A percentile compares a stretch with the other conserved stretches of the same genome.
Conservation (phyloP, 768 basidiomycete genomes). For the Lyophyllum atratum region DNA sequence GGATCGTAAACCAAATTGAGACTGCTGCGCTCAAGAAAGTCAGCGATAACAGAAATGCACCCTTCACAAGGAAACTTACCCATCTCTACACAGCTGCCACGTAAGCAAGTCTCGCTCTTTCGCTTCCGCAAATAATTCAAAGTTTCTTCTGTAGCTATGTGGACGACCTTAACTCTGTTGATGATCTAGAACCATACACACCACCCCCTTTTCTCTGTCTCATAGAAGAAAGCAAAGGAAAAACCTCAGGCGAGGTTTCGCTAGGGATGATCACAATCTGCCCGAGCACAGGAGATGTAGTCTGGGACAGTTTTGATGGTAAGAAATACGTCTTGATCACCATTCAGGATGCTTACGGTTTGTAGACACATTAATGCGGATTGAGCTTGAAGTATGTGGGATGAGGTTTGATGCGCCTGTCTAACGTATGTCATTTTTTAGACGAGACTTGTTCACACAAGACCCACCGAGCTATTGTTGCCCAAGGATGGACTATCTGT, state of each 20-base stretch:
- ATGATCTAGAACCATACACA: constrained; percentile 55
- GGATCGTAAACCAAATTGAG: constrained; percentile 80
- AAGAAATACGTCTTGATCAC: constrained; percentile 10
- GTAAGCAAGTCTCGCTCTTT: constrained; percentile 45
- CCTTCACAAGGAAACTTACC: constrained; percentile 75
- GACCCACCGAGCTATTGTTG: constrained; percentile 80
- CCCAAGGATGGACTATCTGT: constrained; percentile 60
- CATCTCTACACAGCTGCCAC: constrained; percentile 87
- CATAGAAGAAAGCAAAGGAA: constrained; percentile 54
- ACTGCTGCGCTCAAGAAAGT: constrained; percentile 89
- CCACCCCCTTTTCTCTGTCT: constrained; percentile 75
- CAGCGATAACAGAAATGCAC: constrained; percentile 69
- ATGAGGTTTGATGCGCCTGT: not conserved
- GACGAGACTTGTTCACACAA: constrained; percentile 86
- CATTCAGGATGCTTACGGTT: not conserved
- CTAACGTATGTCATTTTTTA: constrained; percentile 28
- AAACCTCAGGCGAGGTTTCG: constrained; percentile 35
- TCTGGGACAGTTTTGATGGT: constrained; percentile 93
- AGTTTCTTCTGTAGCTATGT: constrained; percentile 60
- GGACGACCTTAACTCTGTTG: constrained; percentile 72
- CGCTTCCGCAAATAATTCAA: not conserved
- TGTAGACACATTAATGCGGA: constrained; percentile 79
- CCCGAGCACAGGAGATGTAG: constrained; percentile 88
- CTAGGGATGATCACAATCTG: constrained; percentile 80
- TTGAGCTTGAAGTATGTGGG: constrained; percentile 76